Percentiles rank a stretch among this genome's conserved stretches.
Evolutionary conservation across 2,329 filamentous ascomycete genomes (phyloP).

Genomic region (Boeremia exigua): DNA sequence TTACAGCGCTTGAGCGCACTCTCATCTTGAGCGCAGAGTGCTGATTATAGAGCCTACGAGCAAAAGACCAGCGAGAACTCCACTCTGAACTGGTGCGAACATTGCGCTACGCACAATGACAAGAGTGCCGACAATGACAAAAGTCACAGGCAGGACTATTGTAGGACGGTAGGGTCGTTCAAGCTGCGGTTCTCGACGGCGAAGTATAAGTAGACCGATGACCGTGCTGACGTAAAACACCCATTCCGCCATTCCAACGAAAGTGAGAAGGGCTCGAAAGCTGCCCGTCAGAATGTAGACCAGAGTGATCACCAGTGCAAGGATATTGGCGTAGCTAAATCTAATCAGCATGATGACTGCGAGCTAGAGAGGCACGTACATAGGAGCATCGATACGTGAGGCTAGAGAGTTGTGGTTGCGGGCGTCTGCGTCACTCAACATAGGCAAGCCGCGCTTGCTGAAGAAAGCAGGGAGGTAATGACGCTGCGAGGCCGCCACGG

Average conservation of each 20-base stretch:
- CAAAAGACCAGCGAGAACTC: conserved; percentile 61
- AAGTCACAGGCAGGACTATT: conserved; percentile 59
- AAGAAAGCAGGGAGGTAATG: conserved; percentile 45
- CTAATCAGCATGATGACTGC: conserved; percentile 12
- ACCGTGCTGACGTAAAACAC: conserved; percentile 70
- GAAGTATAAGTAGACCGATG: conserved; percentile 63
- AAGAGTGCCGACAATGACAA: conserved; percentile 65
- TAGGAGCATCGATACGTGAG: conserved; percentile 39
- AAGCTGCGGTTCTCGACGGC: conserved; percentile 62
- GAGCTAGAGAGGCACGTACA: conserved; percentile 25
- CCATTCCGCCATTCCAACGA: conserved; percentile 53
- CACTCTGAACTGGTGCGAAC: conserved; percentile 63
- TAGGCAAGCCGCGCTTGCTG: conserved; percentile 37
- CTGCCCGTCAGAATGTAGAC: conserved; percentile 67
- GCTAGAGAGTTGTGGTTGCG: conserved; percentile 4
- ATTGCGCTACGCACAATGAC: conserved; percentile 65
- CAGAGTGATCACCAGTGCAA: conserved; percentile 49
- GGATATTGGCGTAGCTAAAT: conserved; percentile 36
- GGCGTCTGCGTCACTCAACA: conserved; percentile 4
- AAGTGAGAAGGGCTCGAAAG: conserved; percentile 67
- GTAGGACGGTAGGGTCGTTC: conserved; percentile 63
- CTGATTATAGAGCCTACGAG: conserved; percentile 54
- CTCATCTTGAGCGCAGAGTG: conserved; percentile 24
- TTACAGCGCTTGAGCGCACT: background rate
- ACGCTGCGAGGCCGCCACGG: conserved; percentile 59